Percentiles rank a stretch among this genome's conserved stretches.
These are phyloP conservation scores for Theobroma grandiflorum DNA, from an alignment of 441 rosid genomes.

Conservation along the genomic window DNA sequence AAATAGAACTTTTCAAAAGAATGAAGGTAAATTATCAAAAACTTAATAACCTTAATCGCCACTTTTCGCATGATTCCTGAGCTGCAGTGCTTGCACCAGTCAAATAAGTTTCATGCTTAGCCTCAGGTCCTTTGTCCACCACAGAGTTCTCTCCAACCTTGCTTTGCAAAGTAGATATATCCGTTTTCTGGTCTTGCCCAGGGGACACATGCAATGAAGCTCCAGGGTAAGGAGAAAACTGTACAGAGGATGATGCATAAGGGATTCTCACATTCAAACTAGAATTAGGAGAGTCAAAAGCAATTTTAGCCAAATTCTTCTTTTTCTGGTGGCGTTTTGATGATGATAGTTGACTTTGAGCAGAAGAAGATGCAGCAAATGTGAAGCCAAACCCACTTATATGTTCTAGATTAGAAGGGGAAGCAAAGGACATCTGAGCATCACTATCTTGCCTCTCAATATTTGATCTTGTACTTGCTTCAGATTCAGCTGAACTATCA, in stretches of 20 bases:
- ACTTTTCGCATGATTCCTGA: slow-evolving; percentile 96
- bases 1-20: neutral
- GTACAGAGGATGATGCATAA: slow-evolving; percentile 45
- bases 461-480: slow-evolving; percentile 60
- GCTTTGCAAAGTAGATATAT: slow-evolving; percentile 40
- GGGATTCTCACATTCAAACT: slow-evolving; percentile 43
- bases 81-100: slow-evolving; percentile 50
- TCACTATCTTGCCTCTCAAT: slow-evolving; percentile 58
- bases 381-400: slow-evolving; percentile 63
- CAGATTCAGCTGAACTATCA: slow-evolving; percentile 65
- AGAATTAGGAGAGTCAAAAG: slow-evolving; percentile 33
- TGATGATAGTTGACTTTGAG: slow-evolving; percentile 41
- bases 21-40: slow-evolving; percentile 19
- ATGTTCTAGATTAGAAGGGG: slow-evolving; percentile 47
- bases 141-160: slow-evolving; percentile 45
- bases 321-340: slow-evolving; percentile 47
- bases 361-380: slow-evolving; percentile 66
- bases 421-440: slow-evolving; percentile 38
- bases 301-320: slow-evolving; percentile 46
- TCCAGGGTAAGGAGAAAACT: slow-evolving; percentile 48
- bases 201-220: slow-evolving; percentile 51
- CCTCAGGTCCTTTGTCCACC: slow-evolving; percentile 50
- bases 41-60: slow-evolving; percentile 85
- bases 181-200: slow-evolving; percentile 45
- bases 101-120: slow-evolving; percentile 50